Evolutionary conservation across 768 basidiomycete genomes (phyloP).

Genomic region (Tricholoma sp.): DNA sequence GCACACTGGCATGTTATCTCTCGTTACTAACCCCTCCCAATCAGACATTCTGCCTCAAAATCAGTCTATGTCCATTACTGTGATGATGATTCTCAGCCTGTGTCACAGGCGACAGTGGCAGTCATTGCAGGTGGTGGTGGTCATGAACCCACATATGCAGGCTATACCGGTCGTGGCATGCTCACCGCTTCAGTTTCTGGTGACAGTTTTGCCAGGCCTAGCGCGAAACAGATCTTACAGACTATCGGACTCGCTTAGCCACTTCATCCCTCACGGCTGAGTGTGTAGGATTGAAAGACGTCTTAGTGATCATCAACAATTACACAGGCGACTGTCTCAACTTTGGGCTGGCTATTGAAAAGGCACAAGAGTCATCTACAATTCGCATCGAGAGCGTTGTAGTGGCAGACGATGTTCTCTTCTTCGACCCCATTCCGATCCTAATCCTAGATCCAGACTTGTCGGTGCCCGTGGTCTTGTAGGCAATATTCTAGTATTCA

Average conservation of each 20-base stretch:
- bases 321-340: conserved; percentile 55
- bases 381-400: conserved; percentile 41
- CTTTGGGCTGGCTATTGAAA: conserved; percentile 53
- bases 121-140: conserved; percentile 50
- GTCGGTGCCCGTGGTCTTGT: conserved; percentile 48
- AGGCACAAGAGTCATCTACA: conserved; percentile 32
- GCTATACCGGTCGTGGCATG: conserved; percentile 54
- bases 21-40: not conserved
- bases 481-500: conserved; percentile 48
- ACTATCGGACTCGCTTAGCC: conserved; percentile 40
- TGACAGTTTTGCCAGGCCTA: conserved; percentile 58
- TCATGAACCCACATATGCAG: conserved; percentile 57
- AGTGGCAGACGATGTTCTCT: conserved; percentile 56
- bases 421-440: conserved; percentile 7
- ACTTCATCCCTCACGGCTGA: not conserved
- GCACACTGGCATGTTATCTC: not conserved
- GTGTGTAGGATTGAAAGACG: conserved; percentile 18
- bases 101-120: conserved; percentile 21
- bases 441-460: conserved; percentile 18
- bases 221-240: conserved; percentile 50
- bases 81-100: not conserved
- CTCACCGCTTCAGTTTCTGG: conserved; percentile 53
- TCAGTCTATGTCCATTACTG: not conserved
- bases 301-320: conserved; percentile 40
- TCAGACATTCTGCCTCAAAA: not conserved